Evolutionary conservation across 306 rosid genomes (phyloP), one percentile per base, ranked within the genome.

Genomic region (Rubus parviflorus): DNA sequence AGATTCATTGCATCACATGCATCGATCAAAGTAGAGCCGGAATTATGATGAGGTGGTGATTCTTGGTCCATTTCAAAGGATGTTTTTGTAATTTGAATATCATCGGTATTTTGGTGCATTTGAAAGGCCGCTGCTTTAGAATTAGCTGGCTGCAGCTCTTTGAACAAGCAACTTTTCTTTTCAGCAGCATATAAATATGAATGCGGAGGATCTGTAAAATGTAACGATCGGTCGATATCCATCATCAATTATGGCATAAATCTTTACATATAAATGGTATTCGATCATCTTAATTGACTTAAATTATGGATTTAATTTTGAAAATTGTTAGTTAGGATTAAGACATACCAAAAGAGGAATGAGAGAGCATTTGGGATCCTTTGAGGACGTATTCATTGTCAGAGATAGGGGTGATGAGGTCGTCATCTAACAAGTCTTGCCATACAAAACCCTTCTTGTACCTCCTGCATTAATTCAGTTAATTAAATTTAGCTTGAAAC

Each of bases 391-490:
- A 88, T 89, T 90, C 98, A 82, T 88, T 91, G 86, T 91, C 96
- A 79, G 97, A 90, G 45, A 91, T 85, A 17, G 98, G 98, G 47
- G 97, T 87, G 53, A 91, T 87, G 76, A 90, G 97, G 80, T 91
- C 96, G 46, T 90, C 96, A 83, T 94, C 97, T 61, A 87, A 48
- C 85, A 91, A 86, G 81, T 94, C 96, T 77, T 91, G 97, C 98
- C 98, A 94, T 86, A 91, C 93, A 83, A 86, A 91, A 12, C 97
- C 97, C 20, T 75, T 89, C 85, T 87, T 91, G 96, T 94, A 91
- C 90, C 89, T 94, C 87, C 98, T 91, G 88, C 82, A 22, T 30
- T 30, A 30, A 30, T 30, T 30, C 35, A 30, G 35, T 30, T 30
- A 30, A 30, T 30, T 30, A 0, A 1, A 30, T 30, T 30, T 30